These are phyloP conservation scores for Bocquillonia castaneifolia DNA, from an alignment of 441 rosid species.

Conservation along the genomic window DNA sequence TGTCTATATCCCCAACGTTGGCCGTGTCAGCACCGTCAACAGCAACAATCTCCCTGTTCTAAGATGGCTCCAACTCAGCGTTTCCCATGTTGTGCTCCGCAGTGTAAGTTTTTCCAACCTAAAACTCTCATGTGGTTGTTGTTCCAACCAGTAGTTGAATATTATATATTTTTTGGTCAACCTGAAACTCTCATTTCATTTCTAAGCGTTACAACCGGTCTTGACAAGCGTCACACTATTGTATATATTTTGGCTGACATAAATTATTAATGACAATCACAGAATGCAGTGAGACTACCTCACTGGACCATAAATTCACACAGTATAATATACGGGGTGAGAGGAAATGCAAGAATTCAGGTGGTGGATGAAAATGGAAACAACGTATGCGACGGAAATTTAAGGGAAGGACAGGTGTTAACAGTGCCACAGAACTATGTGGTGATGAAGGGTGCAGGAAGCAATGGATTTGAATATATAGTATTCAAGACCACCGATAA, in stretches of 20 bases:
- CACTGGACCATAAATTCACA: conserved; percentile 61
- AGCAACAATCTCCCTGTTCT: conserved; percentile 60
- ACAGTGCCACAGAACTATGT: conserved; percentile 55
- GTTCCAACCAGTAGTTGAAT: too few species aligned
- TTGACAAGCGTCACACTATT: too few species aligned
- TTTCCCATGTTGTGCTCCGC: conserved; percentile 44
- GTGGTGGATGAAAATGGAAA: conserved; percentile 54
- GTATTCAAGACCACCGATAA: conserved; percentile 57
- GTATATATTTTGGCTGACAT: too few species aligned
- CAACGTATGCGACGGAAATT: conserved; percentile 42
- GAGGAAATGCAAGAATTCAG: conserved; percentile 50
- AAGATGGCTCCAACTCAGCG: conserved; percentile 44
- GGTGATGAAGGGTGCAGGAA: conserved; percentile 43
- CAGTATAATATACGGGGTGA: conserved; percentile 48
- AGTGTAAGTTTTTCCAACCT: conserved; percentile 26
- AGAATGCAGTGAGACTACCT: conserved; percentile 58
- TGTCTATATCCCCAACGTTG: conserved; percentile 47
- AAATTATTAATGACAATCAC: not conserved
- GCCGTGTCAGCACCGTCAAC: conserved; percentile 50
- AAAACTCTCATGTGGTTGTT: too few species aligned
- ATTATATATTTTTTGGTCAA: too few species aligned
- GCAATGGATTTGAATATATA: conserved; percentile 44
- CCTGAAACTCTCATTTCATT: too few species aligned
- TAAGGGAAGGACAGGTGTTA: conserved; percentile 49
- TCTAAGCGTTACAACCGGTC: too few species aligned